Percentiles rank a stretch among this genome's conserved stretches.
Evolutionary conservation across 768 basidiomycete species (phyloP).

Genomic region (Hypsizygus marmoreus): DNA sequence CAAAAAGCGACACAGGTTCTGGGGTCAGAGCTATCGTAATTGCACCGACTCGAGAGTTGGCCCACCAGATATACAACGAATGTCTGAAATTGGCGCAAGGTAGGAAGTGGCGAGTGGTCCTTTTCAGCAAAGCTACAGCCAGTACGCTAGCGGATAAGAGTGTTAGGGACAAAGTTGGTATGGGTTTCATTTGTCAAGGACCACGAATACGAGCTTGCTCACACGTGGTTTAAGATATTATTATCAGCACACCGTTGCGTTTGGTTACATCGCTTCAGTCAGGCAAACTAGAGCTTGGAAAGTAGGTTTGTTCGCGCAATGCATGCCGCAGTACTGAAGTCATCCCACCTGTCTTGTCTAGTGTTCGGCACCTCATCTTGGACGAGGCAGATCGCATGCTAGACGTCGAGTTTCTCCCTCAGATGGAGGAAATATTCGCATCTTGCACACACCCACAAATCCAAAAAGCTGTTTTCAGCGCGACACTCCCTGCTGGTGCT

Average conservation of each 20-base stretch:
- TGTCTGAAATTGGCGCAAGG: constrained; percentile 80
- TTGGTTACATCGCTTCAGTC: constrained; percentile 80
- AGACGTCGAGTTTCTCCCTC: constrained; percentile 84
- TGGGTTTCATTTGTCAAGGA: no score
- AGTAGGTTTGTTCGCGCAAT: constrained; percentile 51
- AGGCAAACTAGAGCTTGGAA: constrained; percentile 64
- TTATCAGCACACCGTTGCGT: constrained; percentile 91
- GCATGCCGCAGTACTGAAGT: not conserved
- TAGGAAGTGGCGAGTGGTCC: constrained; percentile 77
- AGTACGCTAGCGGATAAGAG: constrained; percentile 73
- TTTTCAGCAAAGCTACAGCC: constrained; percentile 91
- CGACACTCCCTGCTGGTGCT: constrained; percentile 86
- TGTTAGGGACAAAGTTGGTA: constrained; percentile 77
- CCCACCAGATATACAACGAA: constrained; percentile 93
- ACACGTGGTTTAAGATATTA: constrained; percentile 61
- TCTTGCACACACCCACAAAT: constrained; percentile 69
- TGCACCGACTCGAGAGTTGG: constrained; percentile 94
- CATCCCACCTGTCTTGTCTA: constrained; percentile 29
- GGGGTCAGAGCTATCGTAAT: constrained; percentile 82
- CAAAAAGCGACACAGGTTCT: constrained; percentile 42
- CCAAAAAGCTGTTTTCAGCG: constrained; percentile 92
- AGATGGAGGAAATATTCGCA: constrained; percentile 84
- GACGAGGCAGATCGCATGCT: constrained; percentile 94
- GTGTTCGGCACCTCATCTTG: constrained; percentile 82
- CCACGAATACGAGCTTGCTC: no score